phyloP scores from a whole-genome alignment of 2,329 filamentous ascomycete genomes.

The Fusarium sp. region DNA sequence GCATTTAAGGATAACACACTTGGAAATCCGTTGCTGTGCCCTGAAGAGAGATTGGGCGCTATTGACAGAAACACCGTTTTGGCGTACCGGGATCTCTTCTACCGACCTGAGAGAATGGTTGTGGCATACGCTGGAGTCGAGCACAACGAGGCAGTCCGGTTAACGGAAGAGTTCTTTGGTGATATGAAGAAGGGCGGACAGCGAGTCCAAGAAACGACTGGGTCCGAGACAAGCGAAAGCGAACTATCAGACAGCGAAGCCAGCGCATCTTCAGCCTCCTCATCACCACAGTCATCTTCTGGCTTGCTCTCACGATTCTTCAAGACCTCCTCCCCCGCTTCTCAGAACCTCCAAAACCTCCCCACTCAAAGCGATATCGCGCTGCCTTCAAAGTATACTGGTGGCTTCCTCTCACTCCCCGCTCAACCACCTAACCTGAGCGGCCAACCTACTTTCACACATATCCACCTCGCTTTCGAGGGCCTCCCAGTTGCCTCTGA shows the following conservation, averaged over 20 bases:
- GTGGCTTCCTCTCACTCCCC: constrained; percentile 90
- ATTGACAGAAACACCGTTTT: constrained; percentile 82
- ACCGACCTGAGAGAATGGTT: constrained; percentile 90
- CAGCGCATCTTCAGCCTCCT: constrained; percentile 52
- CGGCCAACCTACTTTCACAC: constrained; percentile 79
- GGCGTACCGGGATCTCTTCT: constrained; percentile 86
- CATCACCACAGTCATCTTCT: constrained; percentile 63
- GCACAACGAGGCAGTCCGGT: constrained; percentile 81
- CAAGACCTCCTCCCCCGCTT: constrained; percentile 80
- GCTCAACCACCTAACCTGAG: constrained; percentile 83
- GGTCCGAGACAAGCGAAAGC: constrained; percentile 69
- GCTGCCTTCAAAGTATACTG: constrained; percentile 85
- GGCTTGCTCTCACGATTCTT: constrained; percentile 85
- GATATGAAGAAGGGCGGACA: constrained; percentile 75
- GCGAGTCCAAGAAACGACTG: constrained; percentile 65
- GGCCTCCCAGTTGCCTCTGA: constrained; percentile 89
- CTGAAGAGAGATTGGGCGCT: constrained; percentile 80
- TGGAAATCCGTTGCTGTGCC: constrained; percentile 92
- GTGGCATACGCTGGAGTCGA: constrained; percentile 94
- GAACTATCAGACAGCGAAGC: constrained; percentile 53
- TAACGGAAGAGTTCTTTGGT: constrained; percentile 90
- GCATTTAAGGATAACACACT: constrained; percentile 97
- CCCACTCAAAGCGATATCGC: constrained; percentile 68
- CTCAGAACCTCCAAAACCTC: constrained; percentile 67
- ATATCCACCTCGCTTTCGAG: constrained; percentile 97